Base-by-base conservation (phyloP, 1,139 yeast species). In the Hyphopichia pseudoburtonii region DNA sequence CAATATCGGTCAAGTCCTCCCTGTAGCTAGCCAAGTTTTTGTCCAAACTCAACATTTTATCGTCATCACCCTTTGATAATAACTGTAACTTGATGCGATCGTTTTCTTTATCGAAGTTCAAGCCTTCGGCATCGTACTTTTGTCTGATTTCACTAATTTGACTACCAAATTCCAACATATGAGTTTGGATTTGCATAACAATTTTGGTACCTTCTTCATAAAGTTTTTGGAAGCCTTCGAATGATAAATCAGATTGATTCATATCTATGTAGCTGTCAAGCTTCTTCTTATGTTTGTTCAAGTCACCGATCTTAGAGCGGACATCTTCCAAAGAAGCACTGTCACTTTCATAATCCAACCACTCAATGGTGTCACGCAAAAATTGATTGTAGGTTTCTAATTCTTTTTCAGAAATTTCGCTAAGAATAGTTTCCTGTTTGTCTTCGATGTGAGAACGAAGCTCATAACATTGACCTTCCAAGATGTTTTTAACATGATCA, bases 271-370 rank as follows among this genome's bases (percentile, higher is more conserved):
- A 38, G 15, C 46, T 41, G 15, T 56, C 52, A 24, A 69, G 46
- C 23, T 51, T 54, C 1, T 39, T 28, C 44, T 52, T 57, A 34
- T 52, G 52, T 3, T 39, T 40, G 3, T 45, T 40, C 14, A 68
- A 39, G 30, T 51, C 50, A 2, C 47, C 41, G 15, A 57, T 45
- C 43, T 61, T 66, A 1, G 41, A 47, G 33, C 59, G 50, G 30
- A 78, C 56, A 8, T 64, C 75, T n/a, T 64, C 65, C 29, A 71
- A 42, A 1, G 70, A 45, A 1, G 87, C 76, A 22, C 66, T 68
- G 39, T 80, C 86, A 37, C 87, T 76, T 17, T 82, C 90, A 47
- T 76, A 80, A 38, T 87, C 95, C 27, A 88, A 65, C 96, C 96
- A 87, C 44, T 85, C 94, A 36, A 85, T 62, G 17, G 72, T 63